Conservation (phyloP, 148 eudicot species). For the Chenopodium formosanum region DNA sequence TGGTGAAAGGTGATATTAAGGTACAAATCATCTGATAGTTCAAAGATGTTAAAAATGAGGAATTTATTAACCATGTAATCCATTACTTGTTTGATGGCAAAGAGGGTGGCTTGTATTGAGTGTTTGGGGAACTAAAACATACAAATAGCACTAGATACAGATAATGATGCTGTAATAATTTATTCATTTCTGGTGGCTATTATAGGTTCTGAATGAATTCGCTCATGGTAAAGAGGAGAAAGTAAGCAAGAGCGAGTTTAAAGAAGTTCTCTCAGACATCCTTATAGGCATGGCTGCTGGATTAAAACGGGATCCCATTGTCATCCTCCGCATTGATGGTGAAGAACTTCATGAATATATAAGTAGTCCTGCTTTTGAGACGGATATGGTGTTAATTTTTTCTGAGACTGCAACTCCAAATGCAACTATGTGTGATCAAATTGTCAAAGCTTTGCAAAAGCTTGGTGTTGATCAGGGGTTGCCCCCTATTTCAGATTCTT, state of each 20-base stretch:
- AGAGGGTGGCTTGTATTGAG: background rate
- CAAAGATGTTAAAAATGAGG: background rate
- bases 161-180: background rate
- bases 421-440: constrained; percentile 43
- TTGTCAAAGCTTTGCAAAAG: constrained; percentile 64
- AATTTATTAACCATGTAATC: background rate
- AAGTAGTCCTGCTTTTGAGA: constrained; percentile 50
- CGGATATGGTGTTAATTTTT: constrained; percentile 50
- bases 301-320: constrained; percentile 78
- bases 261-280: constrained; percentile 77
- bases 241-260: constrained; percentile 77
- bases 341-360: constrained; percentile 72
- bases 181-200: background rate
- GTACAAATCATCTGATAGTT: background rate
- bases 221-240: constrained; percentile 72
- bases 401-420: constrained; percentile 50
- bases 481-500: constrained; percentile 82
- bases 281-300: constrained; percentile 94
- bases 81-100: background rate
- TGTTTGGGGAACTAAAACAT: background rate
- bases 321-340: constrained; percentile 89
- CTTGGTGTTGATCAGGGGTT: constrained; percentile 84
- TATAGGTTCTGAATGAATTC: constrained; percentile 75
- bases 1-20: background rate
- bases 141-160: background rate